Conservation (phyloP, 371 early-diverging fungal species). For the Capniomyces stellatus region DNA sequence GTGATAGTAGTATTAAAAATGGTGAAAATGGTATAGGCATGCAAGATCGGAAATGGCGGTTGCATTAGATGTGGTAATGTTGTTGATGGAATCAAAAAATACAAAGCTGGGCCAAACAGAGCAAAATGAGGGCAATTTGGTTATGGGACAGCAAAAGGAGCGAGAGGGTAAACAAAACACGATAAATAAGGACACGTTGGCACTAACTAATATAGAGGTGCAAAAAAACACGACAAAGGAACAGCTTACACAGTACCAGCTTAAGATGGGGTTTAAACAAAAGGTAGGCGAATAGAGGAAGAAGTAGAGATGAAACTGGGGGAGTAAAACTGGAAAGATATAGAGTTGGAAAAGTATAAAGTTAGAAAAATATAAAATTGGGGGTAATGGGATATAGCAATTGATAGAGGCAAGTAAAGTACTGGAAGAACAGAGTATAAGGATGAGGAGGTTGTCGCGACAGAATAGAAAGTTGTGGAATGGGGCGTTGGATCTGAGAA, state of each 20-base stretch:
- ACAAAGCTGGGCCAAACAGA: neutral
- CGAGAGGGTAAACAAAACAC: neutral
- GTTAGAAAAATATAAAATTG: too few species aligned
- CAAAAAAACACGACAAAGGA: neutral
- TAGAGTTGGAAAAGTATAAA: too few species aligned
- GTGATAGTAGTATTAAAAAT: neutral
- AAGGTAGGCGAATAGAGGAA: too few species aligned
- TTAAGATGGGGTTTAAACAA: neutral
- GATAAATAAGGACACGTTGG: neutral
- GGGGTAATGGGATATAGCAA: neutral
- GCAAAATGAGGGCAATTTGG: too few species aligned
- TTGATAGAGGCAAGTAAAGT: neutral
- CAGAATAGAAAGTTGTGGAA: neutral
- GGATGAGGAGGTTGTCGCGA: neutral
- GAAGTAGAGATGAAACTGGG: too few species aligned
- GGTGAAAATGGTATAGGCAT: neutral
- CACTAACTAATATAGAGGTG: neutral
- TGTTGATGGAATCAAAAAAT: neutral
- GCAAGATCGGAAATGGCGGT: constrained; percentile 1
- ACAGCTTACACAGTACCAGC: neutral
- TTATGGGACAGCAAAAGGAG: too few species aligned
- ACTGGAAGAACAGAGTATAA: neutral
- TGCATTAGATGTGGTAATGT: neutral
- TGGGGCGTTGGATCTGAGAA: neutral
- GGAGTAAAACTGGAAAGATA: too few species aligned